Evolutionary conservation across 192 early-diverging fungal species (phyloP), one percentile per base, ranked within the genome.

Genomic region (Coemansia sp.): DNA sequence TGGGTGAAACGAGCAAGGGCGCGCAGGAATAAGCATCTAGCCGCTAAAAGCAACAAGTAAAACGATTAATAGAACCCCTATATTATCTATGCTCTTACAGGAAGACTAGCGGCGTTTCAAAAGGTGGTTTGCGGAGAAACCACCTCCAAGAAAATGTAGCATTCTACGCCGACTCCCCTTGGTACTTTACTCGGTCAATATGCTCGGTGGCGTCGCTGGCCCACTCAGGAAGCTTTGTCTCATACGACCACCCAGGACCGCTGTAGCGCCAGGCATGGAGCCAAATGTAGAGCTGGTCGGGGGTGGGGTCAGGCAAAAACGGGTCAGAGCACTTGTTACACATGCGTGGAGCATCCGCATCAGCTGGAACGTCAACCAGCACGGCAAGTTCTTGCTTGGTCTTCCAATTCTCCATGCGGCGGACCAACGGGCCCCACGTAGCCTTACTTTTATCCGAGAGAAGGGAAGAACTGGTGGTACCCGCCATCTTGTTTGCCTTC

Each of bases 241-340:
- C 90, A 75, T 88, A 93, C 1, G 76, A 63, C 91, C 93, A 95
- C 1, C 83, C 89, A 5, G 86, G 76, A 0, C 87, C 89, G 34
- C 82, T 79, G 74, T 95, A 96, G 57, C 86, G 86, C 83, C 85
- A 92, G n/a, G 94, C 91, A 74, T 99, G 95, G 45, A 99, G 86
- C 86, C 87, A 99, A 63, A 99, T 95, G 18, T 73, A 76, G 16
- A 95, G 84, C 73, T 95, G 85, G 53, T 92, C 86, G 1, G 86
- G 86, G 3, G 73, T 71, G 0, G 93, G 93, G 69, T 97, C 94
- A 0, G 77, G 69, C 56, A 86, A 65, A 34, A 85, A 79, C 1
- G 70, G 62, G 7, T 83, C 62, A 5, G 67, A 62, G 67, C 93
- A 95, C 38, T 91, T 86, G 5, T 60, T 56, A 70, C 94, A 94